Conservation (phyloP, 2,329 filamentous ascomycete genomes). For the Gaeumannomyces sp. region DNA sequence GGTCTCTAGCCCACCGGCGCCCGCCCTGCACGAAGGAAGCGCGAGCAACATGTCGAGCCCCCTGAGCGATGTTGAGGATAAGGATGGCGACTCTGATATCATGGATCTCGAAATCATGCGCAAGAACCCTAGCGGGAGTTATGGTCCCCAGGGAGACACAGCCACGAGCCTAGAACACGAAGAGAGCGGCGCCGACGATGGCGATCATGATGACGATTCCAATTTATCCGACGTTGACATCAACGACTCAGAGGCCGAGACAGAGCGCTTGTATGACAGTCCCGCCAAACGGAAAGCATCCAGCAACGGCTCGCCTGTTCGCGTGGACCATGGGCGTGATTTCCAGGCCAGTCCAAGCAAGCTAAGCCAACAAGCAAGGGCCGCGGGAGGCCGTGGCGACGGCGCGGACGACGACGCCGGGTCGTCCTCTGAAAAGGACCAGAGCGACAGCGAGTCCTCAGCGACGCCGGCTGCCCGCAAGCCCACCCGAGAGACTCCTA, state of each 20-base stretch:
- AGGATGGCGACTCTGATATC: conserved; percentile 63
- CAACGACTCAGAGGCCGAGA: conserved; percentile 81
- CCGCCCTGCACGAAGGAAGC: conserved; percentile 43
- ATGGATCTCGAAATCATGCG: conserved; percentile 36
- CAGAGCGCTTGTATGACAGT: conserved; percentile 86
- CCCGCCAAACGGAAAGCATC: conserved; percentile 51
- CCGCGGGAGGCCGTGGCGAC: conserved; percentile 20
- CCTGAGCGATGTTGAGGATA: conserved; percentile 85
- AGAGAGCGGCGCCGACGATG: conserved; percentile 14
- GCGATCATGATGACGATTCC: conserved; percentile 29
- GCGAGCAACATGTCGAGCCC: conserved; percentile 80
- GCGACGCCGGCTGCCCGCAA: conserved; percentile 1
- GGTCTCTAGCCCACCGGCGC: conserved; percentile 43
- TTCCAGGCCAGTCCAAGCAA: conserved; percentile 72
- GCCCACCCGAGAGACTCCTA: background rate
- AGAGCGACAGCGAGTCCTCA: conserved; percentile 15
- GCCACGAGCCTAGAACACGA: conserved; percentile 9
- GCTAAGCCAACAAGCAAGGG: conserved; percentile 47
- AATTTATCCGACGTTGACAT: conserved; percentile 50
- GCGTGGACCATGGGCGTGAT: conserved; percentile 19
- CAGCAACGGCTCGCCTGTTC: conserved; percentile 11
- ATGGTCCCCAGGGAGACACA: conserved; percentile 10
- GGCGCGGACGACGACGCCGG: conserved; percentile 32
- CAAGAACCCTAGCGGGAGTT: background rate
- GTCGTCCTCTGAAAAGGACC: conserved; percentile 25